Evolutionary conservation across 345 rosid genomes (phyloP), one percentile per base, ranked within the genome.

Genomic region (Brassica nigra): DNA sequence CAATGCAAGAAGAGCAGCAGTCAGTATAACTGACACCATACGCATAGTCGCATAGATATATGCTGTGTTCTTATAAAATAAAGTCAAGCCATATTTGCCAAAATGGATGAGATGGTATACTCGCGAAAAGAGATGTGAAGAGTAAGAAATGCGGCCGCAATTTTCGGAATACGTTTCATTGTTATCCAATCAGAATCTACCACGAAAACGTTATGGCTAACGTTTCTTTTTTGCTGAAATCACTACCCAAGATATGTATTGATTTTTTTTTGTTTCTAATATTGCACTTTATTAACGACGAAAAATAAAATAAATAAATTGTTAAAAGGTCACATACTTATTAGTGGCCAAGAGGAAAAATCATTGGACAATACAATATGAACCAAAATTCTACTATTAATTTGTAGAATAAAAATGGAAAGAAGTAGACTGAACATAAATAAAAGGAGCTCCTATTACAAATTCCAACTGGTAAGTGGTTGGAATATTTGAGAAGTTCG

Each of bases 71-170:
- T 10, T 27, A 27, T 11, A 28, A 27, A 28, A 27, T 57, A 11
- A 61, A n/a, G 7, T 7, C 12, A 14, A 7, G 3, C 15, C 15
- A 30, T 30, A 47, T n/a, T 52, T 30, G 6, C 47, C 6, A 74
- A 64, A 18, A 28, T 36, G 16, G 8, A 47, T 44, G 27, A 12
- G 36, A 62, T 27, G 68, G 78, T 54, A 39, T 66, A 68, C 14
- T 47, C 44, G 71, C 42, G 39, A 27, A 75, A 64, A 68, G 78
- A 80, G 62, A 80, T 82, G 88, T 78, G 86, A 84, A 73, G 84
- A 85, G 77, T 55, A 42, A 87, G 82, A 80, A 58, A 68, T 80
- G 84, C 85, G 87, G 86, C 90, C 92, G 89, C 89, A 83, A 81
- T 85, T 81, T 2, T 77, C 88, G 89, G 91, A 70, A 28, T 63